These are phyloP conservation scores for Penicillium atrosanguineum DNA, from an alignment of 495 filamentous ascomycete species.

Conservation along the genomic window DNA sequence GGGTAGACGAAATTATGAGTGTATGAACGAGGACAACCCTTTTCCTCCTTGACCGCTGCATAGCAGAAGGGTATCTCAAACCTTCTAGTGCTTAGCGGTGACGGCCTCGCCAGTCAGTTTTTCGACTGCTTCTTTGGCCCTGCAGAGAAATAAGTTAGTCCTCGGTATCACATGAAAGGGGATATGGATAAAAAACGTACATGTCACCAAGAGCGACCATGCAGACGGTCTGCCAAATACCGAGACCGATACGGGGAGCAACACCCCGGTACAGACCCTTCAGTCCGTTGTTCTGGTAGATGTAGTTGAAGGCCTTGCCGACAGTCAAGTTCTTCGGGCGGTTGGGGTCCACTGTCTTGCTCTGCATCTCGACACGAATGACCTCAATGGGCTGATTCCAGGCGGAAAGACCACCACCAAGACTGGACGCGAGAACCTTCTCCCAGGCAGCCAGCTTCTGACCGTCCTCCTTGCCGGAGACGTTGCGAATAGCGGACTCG, in stretches of 20 bases:
- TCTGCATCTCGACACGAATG: slow-evolving; percentile 99
- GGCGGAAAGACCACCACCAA: slow-evolving; percentile 91
- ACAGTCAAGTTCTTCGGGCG: slow-evolving; percentile 98
- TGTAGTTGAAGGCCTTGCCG: slow-evolving; percentile 86
- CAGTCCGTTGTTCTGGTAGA: slow-evolving; percentile 84
- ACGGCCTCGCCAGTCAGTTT: slow-evolving; percentile 92
- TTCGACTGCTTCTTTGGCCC: slow-evolving; percentile 96
- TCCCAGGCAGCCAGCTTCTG: slow-evolving; percentile 74
- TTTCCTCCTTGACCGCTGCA: slow-evolving; percentile 18
- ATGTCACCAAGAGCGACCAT: slow-evolving; percentile 99
- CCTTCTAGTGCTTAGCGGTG: slow-evolving; percentile 92
- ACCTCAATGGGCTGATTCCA: slow-evolving; percentile 99
- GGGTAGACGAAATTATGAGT: slow-evolving; percentile 14
- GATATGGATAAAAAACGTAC: slow-evolving; percentile 54
- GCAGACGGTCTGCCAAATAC: slow-evolving; percentile 99
- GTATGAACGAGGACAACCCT: slow-evolving; percentile 10
- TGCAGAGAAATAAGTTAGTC: slow-evolving; percentile 49
- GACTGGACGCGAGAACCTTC: slow-evolving; percentile 83
- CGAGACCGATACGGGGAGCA: slow-evolving; percentile 85
- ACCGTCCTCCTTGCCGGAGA: slow-evolving; percentile 75
- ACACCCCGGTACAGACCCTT: slow-evolving; percentile 96
- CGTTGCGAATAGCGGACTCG: slow-evolving; percentile 79
- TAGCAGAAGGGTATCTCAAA: slow-evolving; percentile 50
- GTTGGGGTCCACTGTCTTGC: slow-evolving; percentile 95
- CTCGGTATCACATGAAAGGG: slow-evolving; percentile 25